Percentiles rank a stretch among this genome's conserved stretches.
These are phyloP conservation scores for Pseudogymnoascus sp. DNA, from an alignment of 2,329 filamentous ascomycete species.

Conservation along the genomic window DNA sequence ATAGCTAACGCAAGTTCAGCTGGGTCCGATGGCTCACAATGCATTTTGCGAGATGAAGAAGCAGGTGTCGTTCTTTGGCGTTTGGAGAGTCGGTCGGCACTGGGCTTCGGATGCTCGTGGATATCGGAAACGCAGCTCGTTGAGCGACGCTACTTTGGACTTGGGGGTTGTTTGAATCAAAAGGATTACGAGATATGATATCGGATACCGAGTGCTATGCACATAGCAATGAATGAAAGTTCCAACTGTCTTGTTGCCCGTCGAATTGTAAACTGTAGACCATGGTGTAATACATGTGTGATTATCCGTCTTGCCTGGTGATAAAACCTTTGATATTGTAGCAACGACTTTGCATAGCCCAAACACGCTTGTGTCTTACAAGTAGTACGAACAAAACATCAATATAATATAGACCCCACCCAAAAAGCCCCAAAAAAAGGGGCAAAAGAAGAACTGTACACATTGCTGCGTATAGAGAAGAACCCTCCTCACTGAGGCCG, in stretches of 20 bases:
- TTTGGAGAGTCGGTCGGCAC: not conserved
- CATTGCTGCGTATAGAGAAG: not conserved
- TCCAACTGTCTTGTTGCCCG: not conserved
- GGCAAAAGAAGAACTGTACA: not conserved
- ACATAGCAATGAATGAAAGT: not conserved
- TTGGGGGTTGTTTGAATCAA: not conserved
- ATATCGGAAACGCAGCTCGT: not conserved
- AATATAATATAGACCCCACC: not conserved
- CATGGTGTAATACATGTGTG: not conserved
- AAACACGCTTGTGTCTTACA: not conserved
- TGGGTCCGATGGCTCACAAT: constrained; percentile 1
- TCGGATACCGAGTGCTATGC: not conserved
- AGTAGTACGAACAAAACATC: not conserved
- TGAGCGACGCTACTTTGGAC: not conserved
- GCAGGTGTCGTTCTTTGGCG: not conserved
- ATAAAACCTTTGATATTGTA: not conserved
- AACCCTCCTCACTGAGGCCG: not conserved
- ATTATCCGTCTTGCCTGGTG: not conserved
- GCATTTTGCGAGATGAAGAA: not conserved
- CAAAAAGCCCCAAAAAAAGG: not conserved
- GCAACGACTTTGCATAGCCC: not conserved
- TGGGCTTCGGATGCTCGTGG: not conserved
- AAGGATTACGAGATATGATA: not conserved
- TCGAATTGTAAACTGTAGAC: not conserved
- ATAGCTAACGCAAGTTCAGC: not conserved